Base-by-base conservation (phyloP, 176 grass and related monocot species). In the Carex kokanica region DNA sequence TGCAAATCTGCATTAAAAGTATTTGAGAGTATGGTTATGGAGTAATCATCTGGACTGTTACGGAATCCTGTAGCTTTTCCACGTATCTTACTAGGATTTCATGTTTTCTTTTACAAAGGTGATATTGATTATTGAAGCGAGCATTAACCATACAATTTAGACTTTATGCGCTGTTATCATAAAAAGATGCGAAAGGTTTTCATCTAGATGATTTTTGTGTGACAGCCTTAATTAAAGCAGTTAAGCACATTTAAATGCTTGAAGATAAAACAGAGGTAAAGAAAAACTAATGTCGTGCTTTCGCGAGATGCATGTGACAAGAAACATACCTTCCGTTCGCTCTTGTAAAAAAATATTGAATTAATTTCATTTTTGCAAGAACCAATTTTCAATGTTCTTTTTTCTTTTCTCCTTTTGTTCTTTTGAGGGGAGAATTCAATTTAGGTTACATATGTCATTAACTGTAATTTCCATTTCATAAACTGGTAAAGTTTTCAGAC, bases 151-250 rank as follows among this genome's bases (percentile, higher is more conserved):
- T 43, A 20, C 47, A 71, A 71, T 45, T 74, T 24, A 20, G 43
- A 27, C 71, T 51, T 23, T 53, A 52, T 52, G 8, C 12, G 18
- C 16, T 20, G 59, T 51, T 24, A 81, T 81, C 38, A 62, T 62
- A 43, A 64, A 81, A 81, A 64, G 79, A n/a, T 63, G 79, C 20
- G 40, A 25, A 63, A 63, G 79, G 60, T 64, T 81, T 60, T 41
- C 11, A 21, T 53, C 12, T 58, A 51, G 21, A 51, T 41, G 21
- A 18, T 81, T 64, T 17, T 53, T 63, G 13, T 24, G 36, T 82
- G 60, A 82, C 80, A 82, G 80, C 61, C 80, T 66, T 82, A 82
- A 82, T 64, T 25, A 82, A 82, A 82, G 80, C 41, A 64, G 20
- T 17, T 43, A 65, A 82, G 23, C 23, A 24, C 23, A 67, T 67